phyloP scores from a whole-genome alignment of 2,329 filamentous ascomycete genomes.

The Pseudopyricularia javanii region DNA sequence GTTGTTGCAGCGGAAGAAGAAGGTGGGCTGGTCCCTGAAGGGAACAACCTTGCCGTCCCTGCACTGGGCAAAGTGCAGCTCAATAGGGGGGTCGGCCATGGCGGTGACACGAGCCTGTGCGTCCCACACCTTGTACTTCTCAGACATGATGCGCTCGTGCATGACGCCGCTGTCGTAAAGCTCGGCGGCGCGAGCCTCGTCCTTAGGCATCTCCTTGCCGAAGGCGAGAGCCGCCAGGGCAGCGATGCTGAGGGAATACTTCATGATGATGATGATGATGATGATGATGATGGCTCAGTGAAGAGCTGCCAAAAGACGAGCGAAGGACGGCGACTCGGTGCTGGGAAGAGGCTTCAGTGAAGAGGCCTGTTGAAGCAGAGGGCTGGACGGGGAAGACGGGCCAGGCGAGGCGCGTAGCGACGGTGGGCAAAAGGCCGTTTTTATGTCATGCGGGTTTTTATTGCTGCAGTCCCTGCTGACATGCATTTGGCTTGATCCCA shows the following conservation, averaged over 20 bases:
- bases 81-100: background rate
- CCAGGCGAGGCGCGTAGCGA: background rate
- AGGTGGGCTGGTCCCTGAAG: background rate
- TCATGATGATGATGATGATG: background rate
- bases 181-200: constrained; percentile 1
- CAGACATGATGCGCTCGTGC: background rate
- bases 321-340: background rate
- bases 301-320: background rate
- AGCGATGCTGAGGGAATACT: background rate
- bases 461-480: background rate
- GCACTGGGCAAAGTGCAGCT: background rate
- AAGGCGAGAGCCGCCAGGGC: background rate
- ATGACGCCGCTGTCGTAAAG: constrained; percentile 1
- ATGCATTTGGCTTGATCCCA: too few relatives aligned
- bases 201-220: constrained; percentile 1
- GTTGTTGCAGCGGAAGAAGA: constrained; percentile 1
- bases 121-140: background rate
- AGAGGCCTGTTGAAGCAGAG: background rate
- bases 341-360: background rate
- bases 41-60: background rate
- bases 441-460: background rate
- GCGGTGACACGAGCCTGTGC: background rate
- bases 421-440: background rate
- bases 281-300: background rate
- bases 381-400: background rate